Conservation (phyloP, 305 asterid genomes). For the Solanum hybrid region DNA sequence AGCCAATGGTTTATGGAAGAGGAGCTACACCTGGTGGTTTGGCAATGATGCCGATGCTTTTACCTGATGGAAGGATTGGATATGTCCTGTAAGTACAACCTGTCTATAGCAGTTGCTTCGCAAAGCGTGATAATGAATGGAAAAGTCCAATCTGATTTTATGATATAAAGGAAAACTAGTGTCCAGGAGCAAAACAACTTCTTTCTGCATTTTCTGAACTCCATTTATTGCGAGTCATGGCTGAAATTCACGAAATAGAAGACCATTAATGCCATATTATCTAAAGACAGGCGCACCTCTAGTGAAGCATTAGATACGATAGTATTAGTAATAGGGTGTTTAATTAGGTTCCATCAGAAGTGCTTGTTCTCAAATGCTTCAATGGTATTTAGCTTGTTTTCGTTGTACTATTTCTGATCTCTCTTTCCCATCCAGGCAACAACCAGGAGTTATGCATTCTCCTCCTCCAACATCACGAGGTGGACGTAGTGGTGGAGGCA, state of each 20-base stretch:
- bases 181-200: background rate
- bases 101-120: background rate
- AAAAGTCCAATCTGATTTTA: background rate
- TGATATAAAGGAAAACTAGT: background rate
- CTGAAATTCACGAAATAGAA: background rate
- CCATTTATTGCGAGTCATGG: background rate
- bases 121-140: background rate
- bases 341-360: background rate
- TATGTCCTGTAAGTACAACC: slow-evolving; percentile 78
- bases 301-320: background rate
- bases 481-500: slow-evolving; percentile 43
- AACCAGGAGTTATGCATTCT: slow-evolving; percentile 57
- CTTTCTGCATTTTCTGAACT: background rate
- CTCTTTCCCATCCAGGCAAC: slow-evolving; percentile 49
- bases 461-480: slow-evolving; percentile 62
- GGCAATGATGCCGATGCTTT: slow-evolving; percentile 99
- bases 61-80: slow-evolving; percentile 98
- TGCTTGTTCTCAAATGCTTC: background rate
- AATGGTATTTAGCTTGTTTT: background rate
- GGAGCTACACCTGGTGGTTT: slow-evolving; percentile 72
- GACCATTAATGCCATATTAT: background rate
- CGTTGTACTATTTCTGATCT: background rate
- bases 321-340: background rate
- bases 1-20: slow-evolving; percentile 80
- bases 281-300: background rate